Percentiles rank a stretch among this genome's conserved stretches.
Conservation (phyloP, 495 filamentous ascomycete species). For the Neurospora tetraspora region DNA sequence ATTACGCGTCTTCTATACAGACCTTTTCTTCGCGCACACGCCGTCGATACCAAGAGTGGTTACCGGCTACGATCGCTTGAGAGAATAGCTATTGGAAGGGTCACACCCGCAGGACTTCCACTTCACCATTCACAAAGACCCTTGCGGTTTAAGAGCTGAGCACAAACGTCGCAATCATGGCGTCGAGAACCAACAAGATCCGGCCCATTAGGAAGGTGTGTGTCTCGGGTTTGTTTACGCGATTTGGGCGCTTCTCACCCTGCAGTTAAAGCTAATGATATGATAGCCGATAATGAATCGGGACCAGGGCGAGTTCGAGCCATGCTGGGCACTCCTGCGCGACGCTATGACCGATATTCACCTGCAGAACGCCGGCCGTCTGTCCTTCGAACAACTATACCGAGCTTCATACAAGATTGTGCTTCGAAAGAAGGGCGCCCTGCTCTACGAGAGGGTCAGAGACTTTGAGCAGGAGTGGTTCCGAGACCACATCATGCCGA, state of each 20-base stretch:
- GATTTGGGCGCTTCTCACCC: neutral
- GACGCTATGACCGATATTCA: slow-evolving; percentile 78
- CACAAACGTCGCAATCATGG: slow-evolving; percentile 6
- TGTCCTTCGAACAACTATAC: slow-evolving; percentile 95
- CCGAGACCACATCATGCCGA: slow-evolving; percentile 51
- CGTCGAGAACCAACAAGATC: slow-evolving; percentile 14
- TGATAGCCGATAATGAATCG: slow-evolving; percentile 18
- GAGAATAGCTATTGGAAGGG: neutral
- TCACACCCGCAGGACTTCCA: neutral
- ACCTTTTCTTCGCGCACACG: neutral
- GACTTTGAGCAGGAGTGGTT: slow-evolving; percentile 76
- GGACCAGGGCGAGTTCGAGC: slow-evolving; percentile 56
- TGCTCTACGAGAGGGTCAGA: slow-evolving; percentile 72
- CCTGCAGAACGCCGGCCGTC: slow-evolving; percentile 75
- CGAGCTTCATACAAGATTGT: slow-evolving; percentile 96
- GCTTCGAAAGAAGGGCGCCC: slow-evolving; percentile 70
- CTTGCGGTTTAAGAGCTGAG: neutral
- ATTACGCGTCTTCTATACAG: neutral
- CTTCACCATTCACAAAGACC: neutral
- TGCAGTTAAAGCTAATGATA: neutral
- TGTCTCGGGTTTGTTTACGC: neutral
- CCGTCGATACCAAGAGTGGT: neutral
- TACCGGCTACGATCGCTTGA: neutral
- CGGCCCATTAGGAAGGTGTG: slow-evolving; percentile 17
- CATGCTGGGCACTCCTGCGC: slow-evolving; percentile 64